Evolutionary conservation across 257 asterid genomes (phyloP).

Genomic region (Mitragyna speciosa): DNA sequence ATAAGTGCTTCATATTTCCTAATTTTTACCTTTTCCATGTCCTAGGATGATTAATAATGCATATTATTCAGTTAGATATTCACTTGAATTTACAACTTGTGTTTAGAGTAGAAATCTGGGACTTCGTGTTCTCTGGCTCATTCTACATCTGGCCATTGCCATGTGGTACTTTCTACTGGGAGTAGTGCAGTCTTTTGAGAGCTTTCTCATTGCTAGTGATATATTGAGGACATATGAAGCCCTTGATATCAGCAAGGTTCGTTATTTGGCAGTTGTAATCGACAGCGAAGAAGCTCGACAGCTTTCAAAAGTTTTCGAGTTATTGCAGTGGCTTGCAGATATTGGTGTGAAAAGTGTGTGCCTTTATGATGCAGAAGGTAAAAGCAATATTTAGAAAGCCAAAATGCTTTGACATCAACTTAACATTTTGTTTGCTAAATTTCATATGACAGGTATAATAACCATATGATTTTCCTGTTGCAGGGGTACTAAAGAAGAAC

Average conservation of each 20-base stretch:
- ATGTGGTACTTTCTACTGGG: slow-evolving; percentile 57
- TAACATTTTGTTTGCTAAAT: slow-evolving; percentile 13
- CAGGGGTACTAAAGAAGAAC: slow-evolving; percentile 79
- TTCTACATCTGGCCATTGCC: slow-evolving; percentile 66
- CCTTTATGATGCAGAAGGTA: slow-evolving; percentile 90
- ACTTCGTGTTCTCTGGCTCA: slow-evolving; percentile 52
- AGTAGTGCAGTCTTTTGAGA: slow-evolving; percentile 53
- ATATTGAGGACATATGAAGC: slow-evolving; percentile 46
- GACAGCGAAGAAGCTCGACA: slow-evolving; percentile 85
- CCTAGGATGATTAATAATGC: neutral
- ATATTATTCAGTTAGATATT: slow-evolving; percentile 17
- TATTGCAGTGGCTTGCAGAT: slow-evolving; percentile 66
- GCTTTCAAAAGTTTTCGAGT: slow-evolving; percentile 60
- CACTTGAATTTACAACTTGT: slow-evolving; percentile 16
- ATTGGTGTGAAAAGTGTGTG: slow-evolving; percentile 68
- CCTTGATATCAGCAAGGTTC: slow-evolving; percentile 64
- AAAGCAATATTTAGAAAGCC: slow-evolving; percentile 4
- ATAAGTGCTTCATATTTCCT: slow-evolving; percentile 1
- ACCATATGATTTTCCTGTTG: slow-evolving; percentile 22
- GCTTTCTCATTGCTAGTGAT: slow-evolving; percentile 69
- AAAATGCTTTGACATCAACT: slow-evolving; percentile 1
- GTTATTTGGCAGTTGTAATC: slow-evolving; percentile 79
- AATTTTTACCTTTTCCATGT: neutral
- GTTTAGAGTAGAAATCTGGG: slow-evolving; percentile 54
- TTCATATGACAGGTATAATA: slow-evolving; percentile 14